Conservation (phyloP, 352 stramenopile species). For the Phytopythium sindhum region DNA sequence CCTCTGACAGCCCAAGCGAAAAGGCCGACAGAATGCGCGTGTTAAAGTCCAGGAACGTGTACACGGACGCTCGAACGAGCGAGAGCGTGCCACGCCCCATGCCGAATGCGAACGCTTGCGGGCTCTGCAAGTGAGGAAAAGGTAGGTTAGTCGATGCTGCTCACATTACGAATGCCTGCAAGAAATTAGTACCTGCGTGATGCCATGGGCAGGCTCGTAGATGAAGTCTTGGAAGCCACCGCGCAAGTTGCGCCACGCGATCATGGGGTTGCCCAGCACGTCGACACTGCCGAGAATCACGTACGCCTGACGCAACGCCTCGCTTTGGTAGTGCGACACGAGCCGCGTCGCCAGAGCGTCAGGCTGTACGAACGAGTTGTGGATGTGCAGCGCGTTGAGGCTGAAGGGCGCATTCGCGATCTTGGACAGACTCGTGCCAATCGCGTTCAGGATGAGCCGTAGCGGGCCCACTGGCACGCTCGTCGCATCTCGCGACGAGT, state of each 20-base stretch:
- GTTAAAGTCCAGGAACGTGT: constrained; percentile 86
- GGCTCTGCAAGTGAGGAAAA: constrained; percentile 31
- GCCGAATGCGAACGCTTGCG: constrained; percentile 73
- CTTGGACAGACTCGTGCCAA: constrained; percentile 84
- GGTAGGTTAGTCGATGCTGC: not conserved
- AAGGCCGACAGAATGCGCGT: constrained; percentile 82
- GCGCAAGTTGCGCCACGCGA: constrained; percentile 84
- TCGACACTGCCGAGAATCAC: constrained; percentile 87
- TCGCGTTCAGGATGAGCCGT: constrained; percentile 82
- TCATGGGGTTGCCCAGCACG: constrained; percentile 86
- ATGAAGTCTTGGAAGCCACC: constrained; percentile 83
- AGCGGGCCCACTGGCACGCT: constrained; percentile 68
- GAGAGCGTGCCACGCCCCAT: constrained; percentile 81
- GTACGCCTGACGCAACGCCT: constrained; percentile 85
- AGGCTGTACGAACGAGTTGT: constrained; percentile 82
- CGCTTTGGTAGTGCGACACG: constrained; percentile 84
- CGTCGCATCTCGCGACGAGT: constrained; percentile 27
- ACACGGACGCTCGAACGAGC: constrained; percentile 78
- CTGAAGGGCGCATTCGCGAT: constrained; percentile 88
- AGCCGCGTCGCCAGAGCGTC: constrained; percentile 65
- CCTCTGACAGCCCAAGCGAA: constrained; percentile 78
- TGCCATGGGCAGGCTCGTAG: constrained; percentile 73
- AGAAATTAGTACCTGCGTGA: constrained; percentile 40
- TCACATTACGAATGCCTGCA: not conserved
- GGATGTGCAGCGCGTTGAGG: constrained; percentile 68